A percentile compares a stretch with the other conserved stretches of the same genome.
Evolutionary conservation across 306 rosid species (phyloP).

Genomic region (Trichosanthes cucumerina): DNA sequence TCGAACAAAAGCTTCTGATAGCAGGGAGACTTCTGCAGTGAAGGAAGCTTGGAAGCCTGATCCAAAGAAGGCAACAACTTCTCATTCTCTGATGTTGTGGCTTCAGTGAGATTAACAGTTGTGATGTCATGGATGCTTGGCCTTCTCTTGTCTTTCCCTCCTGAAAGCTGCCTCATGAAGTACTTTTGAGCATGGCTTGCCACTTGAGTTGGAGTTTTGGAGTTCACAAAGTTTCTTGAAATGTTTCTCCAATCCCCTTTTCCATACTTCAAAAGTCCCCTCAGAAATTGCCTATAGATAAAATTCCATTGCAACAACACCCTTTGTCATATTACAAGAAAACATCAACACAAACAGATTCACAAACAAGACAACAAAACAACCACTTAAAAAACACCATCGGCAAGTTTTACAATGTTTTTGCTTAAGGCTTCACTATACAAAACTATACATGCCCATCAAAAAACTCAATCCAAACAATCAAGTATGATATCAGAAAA

Average conservation of each 20-base stretch:
- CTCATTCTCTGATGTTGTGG: slow-evolving; percentile 28
- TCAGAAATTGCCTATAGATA: slow-evolving; percentile 57
- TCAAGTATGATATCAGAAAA: background rate
- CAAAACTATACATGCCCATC: background rate
- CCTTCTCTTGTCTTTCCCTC: slow-evolving; percentile 76
- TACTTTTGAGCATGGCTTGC: slow-evolving; percentile 79
- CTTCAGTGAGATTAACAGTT: slow-evolving; percentile 48
- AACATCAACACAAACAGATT: background rate
- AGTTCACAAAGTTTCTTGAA: slow-evolving; percentile 62
- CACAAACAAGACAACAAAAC: background rate
- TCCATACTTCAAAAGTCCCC: slow-evolving; percentile 78
- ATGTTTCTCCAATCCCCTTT: slow-evolving; percentile 96
- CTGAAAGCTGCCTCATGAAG: slow-evolving; percentile 74
- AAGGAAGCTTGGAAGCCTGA: slow-evolving; percentile 25
- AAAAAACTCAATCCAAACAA: background rate
- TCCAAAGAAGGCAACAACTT: slow-evolving; percentile 18
- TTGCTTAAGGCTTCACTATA: background rate
- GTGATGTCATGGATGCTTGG: slow-evolving; percentile 97
- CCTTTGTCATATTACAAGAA: background rate
- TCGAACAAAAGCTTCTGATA: slow-evolving; percentile 30
- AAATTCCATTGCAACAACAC: background rate
- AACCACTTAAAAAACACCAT: background rate
- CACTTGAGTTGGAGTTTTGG: slow-evolving; percentile 50
- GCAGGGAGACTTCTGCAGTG: slow-evolving; percentile 31
- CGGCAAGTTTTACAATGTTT: background rate